These are phyloP conservation scores for Boletus patriciae DNA, from an alignment of 768 basidiomycete genomes.

Conservation along the genomic window DNA sequence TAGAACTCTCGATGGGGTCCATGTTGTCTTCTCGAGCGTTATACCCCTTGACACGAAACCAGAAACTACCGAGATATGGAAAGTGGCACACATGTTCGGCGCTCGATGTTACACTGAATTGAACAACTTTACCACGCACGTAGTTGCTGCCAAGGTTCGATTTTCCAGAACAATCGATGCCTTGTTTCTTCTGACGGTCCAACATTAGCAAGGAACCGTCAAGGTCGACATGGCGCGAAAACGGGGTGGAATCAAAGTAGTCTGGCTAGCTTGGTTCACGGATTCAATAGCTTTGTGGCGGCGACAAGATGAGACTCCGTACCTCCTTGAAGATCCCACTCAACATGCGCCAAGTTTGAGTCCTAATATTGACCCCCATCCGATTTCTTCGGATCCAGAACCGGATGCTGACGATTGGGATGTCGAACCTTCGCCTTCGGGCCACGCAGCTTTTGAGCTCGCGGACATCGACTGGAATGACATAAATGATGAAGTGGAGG, in stretches of 20 bases:
- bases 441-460: conserved; percentile 44
- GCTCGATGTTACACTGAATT: conserved; percentile 77
- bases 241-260: conserved; percentile 76
- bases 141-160: conserved; percentile 84
- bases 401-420: conserved; percentile 73
- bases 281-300: conserved; percentile 89
- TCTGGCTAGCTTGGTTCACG: conserved; percentile 87
- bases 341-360: conserved; percentile 40
- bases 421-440: conserved; percentile 38
- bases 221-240: conserved; percentile 86
- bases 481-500: conserved; percentile 85
- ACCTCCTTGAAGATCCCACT: conserved; percentile 66
- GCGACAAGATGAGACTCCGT: conserved; percentile 74
- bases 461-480: conserved; percentile 77
- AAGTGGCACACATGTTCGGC: conserved; percentile 83
- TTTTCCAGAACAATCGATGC: neutral
- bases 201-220: conserved; percentile 73
- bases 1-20: conserved; percentile 72
- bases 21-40: conserved; percentile 91
- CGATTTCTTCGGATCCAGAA: conserved; percentile 66
- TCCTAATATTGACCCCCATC: conserved; percentile 47
- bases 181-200: conserved; percentile 5
- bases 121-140: conserved; percentile 71
- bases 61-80: conserved; percentile 82
- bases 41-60: conserved; percentile 87